Evolutionary conservation across 345 rosid species (phyloP).

Genomic region (Stellera chamaejasme): DNA sequence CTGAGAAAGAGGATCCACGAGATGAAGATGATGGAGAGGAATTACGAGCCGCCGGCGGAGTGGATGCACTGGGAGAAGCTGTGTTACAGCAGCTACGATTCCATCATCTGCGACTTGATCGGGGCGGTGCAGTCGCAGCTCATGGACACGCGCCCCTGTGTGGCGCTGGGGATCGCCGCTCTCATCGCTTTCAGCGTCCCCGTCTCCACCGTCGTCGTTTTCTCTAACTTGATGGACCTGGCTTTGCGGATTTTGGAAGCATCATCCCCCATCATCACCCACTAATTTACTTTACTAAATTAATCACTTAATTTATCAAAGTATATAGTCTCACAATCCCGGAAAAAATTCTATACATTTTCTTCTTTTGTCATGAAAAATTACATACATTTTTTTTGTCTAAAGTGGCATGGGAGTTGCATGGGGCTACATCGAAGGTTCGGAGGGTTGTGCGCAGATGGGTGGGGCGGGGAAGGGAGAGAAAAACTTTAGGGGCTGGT

Average conservation of each 20-base stretch:
- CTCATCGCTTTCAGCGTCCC: conserved; percentile 44
- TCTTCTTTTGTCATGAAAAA: no score
- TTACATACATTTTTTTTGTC: no score
- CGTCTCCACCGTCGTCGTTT: conserved; percentile 20
- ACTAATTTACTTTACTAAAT: no score
- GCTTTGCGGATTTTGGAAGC: conserved; percentile 7
- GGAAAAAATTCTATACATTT: no score
- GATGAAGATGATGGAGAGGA: conserved; percentile 55
- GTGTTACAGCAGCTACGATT: conserved; percentile 34
- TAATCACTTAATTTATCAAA: no score
- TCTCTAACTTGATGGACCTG: conserved; percentile 21
- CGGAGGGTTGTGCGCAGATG: no score
- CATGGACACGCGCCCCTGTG: conserved; percentile 53
- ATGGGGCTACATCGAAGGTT: no score
- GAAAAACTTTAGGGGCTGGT: no score
- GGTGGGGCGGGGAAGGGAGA: no score
- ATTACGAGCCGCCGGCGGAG: conserved; percentile 51
- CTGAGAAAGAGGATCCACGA: conserved; percentile 49
- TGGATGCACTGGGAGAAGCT: conserved; percentile 82
- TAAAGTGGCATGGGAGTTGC: no score
- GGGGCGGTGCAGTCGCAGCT: conserved; percentile 41
- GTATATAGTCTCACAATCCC: no score
- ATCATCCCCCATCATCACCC: neutral
- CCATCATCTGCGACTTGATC: conserved; percentile 37
- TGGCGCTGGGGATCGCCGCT: conserved; percentile 37